These are phyloP conservation scores for Hebeloma cylindrosporum DNA, from an alignment of 768 basidiomycete species.

Conservation along the genomic window DNA sequence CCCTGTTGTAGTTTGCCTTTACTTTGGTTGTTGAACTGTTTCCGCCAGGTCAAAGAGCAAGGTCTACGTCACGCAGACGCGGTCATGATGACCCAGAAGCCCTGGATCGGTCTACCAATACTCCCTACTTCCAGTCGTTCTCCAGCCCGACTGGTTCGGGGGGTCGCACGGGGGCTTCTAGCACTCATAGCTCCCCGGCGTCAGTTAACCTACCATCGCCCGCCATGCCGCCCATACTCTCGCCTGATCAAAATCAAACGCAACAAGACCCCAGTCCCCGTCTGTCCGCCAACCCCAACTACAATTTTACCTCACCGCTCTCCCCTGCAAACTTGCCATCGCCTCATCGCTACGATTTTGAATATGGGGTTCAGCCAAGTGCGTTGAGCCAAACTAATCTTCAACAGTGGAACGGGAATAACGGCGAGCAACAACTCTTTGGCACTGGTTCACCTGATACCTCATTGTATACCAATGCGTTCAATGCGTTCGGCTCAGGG, in stretches of 20 bases:
- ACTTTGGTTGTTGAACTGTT: conserved; percentile 13
- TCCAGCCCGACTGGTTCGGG: conserved; percentile 55
- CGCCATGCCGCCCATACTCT: conserved; percentile 43
- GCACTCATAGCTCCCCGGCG: conserved; percentile 74
- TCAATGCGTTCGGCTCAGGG: conserved; percentile 41
- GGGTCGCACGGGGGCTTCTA: conserved; percentile 39
- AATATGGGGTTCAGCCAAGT: conserved; percentile 43
- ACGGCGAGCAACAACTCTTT: conserved; percentile 32
- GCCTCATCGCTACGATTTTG: conserved; percentile 58
- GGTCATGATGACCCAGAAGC: conserved; percentile 65
- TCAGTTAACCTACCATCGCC: conserved; percentile 75
- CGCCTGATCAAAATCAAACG: conserved; percentile 15
- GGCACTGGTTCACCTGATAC: conserved; percentile 39
- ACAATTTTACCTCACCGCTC: conserved; percentile 47
- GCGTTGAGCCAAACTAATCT: conserved; percentile 37
- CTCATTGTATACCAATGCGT: conserved; percentile 44
- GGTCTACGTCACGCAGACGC: conserved; percentile 75
- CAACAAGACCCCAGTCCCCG: conserved; percentile 52
- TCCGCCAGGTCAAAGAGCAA: conserved; percentile 62
- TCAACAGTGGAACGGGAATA: conserved; percentile 48
- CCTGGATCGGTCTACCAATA: conserved; percentile 40
- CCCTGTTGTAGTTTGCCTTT: background rate
- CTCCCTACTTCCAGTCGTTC: conserved; percentile 54
- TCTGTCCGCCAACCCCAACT: conserved; percentile 43
- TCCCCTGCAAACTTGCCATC: conserved; percentile 54